Evolutionary conservation across 192 early-diverging fungal genomes (phyloP).

Genomic region (Backusella morwellensis): DNA sequence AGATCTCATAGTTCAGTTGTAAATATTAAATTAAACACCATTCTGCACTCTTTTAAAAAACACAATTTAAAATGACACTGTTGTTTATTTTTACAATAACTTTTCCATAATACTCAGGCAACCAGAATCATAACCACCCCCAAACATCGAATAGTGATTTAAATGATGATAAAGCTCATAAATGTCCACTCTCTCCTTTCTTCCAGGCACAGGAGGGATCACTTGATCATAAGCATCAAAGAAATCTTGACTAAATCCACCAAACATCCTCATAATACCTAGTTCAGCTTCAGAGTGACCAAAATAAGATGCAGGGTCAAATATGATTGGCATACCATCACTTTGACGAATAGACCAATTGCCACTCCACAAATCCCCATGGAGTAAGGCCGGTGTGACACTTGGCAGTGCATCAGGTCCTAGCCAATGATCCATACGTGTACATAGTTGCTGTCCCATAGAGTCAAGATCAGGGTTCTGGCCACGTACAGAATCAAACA

Average conservation of each 20-base stretch:
- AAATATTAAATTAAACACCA: no score
- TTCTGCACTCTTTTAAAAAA: not conserved
- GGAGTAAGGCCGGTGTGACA: not conserved
- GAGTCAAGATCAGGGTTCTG: not conserved
- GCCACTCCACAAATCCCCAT: conserved; percentile 5
- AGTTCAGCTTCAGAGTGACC: not conserved
- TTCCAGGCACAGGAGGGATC: not conserved
- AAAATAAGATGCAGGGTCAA: not conserved
- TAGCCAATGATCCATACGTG: not conserved
- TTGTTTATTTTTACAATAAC: not conserved
- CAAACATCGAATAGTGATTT: conserved; percentile 9
- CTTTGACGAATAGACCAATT: not conserved
- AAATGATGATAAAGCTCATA: conserved; percentile 11
- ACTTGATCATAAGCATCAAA: not conserved
- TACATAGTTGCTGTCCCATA: not conserved
- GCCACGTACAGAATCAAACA: not conserved
- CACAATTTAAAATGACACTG: no score
- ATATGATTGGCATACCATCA: not conserved
- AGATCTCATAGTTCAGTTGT: not conserved
- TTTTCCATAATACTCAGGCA: not conserved
- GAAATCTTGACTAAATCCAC: not conserved
- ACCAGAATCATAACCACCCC: not conserved
- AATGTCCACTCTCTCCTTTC: not conserved
- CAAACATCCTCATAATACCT: conserved; percentile 6
- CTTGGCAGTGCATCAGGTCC: not conserved